A percentile compares a stretch with the other conserved stretches of the same genome.
phyloP scores from a whole-genome alignment of 345 rosid genomes.

The Acer yangbiense region DNA sequence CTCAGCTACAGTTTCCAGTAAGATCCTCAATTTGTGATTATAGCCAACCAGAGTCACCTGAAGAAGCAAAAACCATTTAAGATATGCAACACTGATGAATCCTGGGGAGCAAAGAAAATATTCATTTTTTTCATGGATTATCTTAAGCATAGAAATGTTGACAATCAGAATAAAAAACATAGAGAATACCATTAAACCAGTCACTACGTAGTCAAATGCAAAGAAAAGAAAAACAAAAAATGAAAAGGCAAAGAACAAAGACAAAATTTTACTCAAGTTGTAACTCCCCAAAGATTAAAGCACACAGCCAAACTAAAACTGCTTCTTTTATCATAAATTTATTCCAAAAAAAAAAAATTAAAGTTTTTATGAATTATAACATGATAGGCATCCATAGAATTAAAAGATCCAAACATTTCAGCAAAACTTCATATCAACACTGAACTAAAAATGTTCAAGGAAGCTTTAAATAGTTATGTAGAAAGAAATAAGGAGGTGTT shows the following conservation, averaged over 20 bases:
- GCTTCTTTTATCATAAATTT: not conserved
- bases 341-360: not conserved
- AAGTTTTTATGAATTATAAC: not conserved
- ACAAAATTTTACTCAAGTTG: not conserved
- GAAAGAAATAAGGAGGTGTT: not conserved
- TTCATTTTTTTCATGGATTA: not conserved
- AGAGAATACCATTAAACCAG: not conserved
- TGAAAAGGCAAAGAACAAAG: not conserved
- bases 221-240: not conserved
- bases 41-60: constrained; percentile 84
- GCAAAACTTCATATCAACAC: not conserved
- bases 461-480: not conserved
- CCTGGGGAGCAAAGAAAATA: not conserved
- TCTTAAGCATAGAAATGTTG: not conserved
- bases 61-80: constrained; percentile 16
- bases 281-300: not conserved
- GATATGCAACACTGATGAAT: not conserved
- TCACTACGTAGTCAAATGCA: not conserved
- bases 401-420: not conserved
- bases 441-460: not conserved
- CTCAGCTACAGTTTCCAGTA: constrained; percentile 66
- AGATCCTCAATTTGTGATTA: constrained; percentile 81
- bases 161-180: not conserved
- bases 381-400: not conserved
- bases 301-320: not conserved